Percentiles rank a stretch among this genome's conserved stretches.
Conservation (phyloP, 176 grass and related monocot species). For the Miscanthus lutarioriparius region DNA sequence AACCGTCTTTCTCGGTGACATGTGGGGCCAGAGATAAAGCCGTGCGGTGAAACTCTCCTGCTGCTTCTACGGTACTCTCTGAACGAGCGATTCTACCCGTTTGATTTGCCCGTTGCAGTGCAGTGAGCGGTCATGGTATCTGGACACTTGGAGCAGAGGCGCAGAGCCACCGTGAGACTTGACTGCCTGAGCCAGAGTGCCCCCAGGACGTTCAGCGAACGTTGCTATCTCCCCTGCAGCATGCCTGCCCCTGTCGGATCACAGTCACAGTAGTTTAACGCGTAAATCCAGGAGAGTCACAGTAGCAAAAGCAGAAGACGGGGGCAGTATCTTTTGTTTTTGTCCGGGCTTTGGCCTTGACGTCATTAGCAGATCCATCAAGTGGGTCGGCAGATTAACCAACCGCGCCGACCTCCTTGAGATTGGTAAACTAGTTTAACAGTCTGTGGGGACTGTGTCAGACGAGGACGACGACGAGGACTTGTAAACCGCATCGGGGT, state of each 20-base stretch:
- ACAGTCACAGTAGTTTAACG: background rate
- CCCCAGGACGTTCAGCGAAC: background rate
- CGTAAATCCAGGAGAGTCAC: too few species aligned
- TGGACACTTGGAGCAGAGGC: too few species aligned
- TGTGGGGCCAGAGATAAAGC: background rate
- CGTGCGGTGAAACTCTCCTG: background rate
- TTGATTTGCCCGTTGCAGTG: background rate
- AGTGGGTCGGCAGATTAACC: background rate
- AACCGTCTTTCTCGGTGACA: background rate
- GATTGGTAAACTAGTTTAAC: conserved; percentile 18
- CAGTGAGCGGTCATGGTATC: too few species aligned
- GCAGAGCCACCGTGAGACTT: background rate
- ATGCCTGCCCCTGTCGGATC: background rate
- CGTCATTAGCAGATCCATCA: background rate
- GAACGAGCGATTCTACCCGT: background rate
- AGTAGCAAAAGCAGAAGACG: too few species aligned
- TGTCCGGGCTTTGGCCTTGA: background rate
- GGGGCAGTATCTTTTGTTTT: background rate
- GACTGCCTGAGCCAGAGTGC: too few species aligned
- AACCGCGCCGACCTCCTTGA: background rate
- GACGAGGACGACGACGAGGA: background rate
- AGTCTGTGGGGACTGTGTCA: background rate
- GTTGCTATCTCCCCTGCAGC: background rate
- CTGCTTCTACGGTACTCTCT: background rate
- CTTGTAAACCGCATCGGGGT: background rate